phyloP scores from a whole-genome alignment of 768 basidiomycete species.

The Boletus coccyginus region DNA sequence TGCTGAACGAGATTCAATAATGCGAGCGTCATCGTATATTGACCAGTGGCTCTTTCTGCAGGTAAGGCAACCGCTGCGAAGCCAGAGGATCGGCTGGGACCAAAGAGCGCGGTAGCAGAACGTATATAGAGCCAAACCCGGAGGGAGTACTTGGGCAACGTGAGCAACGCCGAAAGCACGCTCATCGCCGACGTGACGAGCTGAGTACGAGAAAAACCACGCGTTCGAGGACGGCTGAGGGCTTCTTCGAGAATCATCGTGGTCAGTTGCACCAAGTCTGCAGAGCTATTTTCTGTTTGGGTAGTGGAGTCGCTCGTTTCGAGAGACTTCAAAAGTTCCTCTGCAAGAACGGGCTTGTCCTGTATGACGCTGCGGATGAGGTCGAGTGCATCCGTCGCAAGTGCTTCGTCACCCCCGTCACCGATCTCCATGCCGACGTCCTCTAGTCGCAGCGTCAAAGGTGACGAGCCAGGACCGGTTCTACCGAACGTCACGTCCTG shows the following conservation, averaged over 20 bases:
- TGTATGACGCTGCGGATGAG: conserved; percentile 76
- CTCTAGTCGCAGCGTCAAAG: conserved; percentile 50
- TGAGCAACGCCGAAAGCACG: conserved; percentile 73
- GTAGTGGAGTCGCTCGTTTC: conserved; percentile 38
- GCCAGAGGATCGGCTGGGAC: conserved; percentile 51
- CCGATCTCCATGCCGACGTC: conserved; percentile 75
- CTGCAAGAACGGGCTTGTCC: conserved; percentile 62
- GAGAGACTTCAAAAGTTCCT: conserved; percentile 63
- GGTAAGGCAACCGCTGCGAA: conserved; percentile 67
- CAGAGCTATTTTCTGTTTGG: conserved; percentile 52
- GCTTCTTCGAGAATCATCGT: conserved; percentile 82
- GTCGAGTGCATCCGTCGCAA: conserved; percentile 73
- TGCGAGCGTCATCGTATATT: conserved; percentile 80
- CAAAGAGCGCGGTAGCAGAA: conserved; percentile 74
- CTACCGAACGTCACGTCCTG: conserved; percentile 53
- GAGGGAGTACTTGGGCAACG: conserved; percentile 70
- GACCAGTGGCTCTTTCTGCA: conserved; percentile 65
- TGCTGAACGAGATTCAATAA: conserved; percentile 74
- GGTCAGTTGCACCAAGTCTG: conserved; percentile 76
- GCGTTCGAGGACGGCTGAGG: conserved; percentile 49
- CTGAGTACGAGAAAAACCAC: conserved; percentile 48
- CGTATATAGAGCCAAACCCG: conserved; percentile 88
- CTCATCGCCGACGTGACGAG: conserved; percentile 81
- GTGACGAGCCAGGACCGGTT: conserved; percentile 36
- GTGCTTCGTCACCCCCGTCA: conserved; percentile 55